These are phyloP conservation scores for Penicillium brasilianum DNA, from an alignment of 2,329 filamentous ascomycete genomes.

Conservation along the genomic window DNA sequence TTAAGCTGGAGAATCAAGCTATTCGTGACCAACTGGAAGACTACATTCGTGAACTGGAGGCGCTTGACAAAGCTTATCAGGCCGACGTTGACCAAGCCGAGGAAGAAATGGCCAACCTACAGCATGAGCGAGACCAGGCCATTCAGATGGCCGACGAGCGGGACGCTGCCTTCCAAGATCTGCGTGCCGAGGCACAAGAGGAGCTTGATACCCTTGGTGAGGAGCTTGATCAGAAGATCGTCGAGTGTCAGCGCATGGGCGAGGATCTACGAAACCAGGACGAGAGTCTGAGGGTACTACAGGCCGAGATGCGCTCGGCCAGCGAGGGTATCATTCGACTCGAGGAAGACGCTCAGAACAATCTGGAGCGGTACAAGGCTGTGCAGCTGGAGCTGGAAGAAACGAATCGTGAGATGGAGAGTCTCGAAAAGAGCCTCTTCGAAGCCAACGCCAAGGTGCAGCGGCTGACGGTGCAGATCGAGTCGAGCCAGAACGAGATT, in stretches of 20 bases:
- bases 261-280: conserved; percentile 74
- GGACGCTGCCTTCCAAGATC: conserved; percentile 55
- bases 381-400: conserved; percentile 83
- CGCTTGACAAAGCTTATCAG: conserved; percentile 73
- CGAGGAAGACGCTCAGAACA: conserved; percentile 85
- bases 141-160: conserved; percentile 72
- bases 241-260: conserved; percentile 72
- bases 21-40: conserved; percentile 81
- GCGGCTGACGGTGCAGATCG: conserved; percentile 85
- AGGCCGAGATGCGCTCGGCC: conserved; percentile 90
- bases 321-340: conserved; percentile 84
- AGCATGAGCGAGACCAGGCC: conserved; percentile 85
- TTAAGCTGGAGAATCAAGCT: conserved; percentile 89
- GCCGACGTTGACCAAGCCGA: conserved; percentile 79
- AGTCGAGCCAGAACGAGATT: conserved; percentile 91
- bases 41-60: conserved; percentile 79
- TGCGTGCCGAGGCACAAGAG: conserved; percentile 63
- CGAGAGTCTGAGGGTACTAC: conserved; percentile 89
- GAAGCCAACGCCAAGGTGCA: conserved; percentile 89
- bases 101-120: conserved; percentile 77
- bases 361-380: conserved; percentile 76
- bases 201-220: conserved; percentile 63
- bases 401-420: conserved; percentile 83
- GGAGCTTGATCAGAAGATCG: conserved; percentile 73
- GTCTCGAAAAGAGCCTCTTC: conserved; percentile 79